These are phyloP conservation scores for Rhynchospora breviuscula DNA, from an alignment of 176 grass and related monocot species.

Conservation along the genomic window DNA sequence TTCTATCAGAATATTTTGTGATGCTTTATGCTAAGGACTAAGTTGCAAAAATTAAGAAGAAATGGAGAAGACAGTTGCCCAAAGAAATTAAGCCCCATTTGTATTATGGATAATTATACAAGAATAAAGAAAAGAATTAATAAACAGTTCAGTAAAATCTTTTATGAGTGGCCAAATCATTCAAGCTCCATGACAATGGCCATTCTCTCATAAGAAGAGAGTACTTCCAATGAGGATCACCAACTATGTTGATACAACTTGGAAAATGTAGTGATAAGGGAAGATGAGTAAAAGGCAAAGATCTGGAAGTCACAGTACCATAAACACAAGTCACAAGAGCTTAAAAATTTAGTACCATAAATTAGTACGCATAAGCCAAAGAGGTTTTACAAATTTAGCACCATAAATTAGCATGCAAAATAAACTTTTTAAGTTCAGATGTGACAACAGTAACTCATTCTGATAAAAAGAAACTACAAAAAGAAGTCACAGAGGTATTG, in stretches of 20 bases:
- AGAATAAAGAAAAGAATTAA: slow-evolving; percentile 2
- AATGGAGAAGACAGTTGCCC: background rate
- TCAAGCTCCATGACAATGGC: background rate
- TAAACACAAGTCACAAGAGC: background rate
- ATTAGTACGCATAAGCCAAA: too few species aligned
- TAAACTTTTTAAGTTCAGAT: background rate
- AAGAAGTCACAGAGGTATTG: background rate
- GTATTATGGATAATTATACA: background rate
- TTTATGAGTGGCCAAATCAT: background rate
- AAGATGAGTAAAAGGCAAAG: background rate
- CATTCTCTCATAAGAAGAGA: background rate
- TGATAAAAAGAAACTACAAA: background rate
- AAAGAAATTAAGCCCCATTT: background rate
- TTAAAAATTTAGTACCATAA: too few species aligned
- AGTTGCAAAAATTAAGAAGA: background rate
- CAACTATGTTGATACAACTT: background rate
- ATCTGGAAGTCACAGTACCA: background rate
- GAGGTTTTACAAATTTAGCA: background rate
- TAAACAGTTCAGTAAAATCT: background rate
- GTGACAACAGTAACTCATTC: background rate
- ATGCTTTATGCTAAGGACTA: background rate
- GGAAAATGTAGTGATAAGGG: background rate
- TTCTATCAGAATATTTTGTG: background rate
- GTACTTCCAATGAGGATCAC: background rate
- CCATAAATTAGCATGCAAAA: background rate